Conservation (phyloP, 2,329 filamentous ascomycete genomes). For the Xylaria polymorpha region DNA sequence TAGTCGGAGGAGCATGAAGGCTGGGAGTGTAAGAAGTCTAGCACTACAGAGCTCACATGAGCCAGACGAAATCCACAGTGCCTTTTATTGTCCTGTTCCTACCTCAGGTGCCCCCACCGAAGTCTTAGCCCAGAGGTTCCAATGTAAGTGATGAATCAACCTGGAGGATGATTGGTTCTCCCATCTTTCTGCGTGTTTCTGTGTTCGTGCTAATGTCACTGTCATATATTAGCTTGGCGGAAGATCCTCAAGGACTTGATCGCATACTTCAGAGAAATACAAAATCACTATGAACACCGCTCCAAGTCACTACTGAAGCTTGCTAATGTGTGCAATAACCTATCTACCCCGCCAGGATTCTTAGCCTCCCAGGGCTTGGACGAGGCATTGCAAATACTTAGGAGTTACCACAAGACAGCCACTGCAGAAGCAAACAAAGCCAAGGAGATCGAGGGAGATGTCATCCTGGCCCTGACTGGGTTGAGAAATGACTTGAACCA, state of each 20-base stretch:
- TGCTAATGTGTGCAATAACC: constrained; percentile 85
- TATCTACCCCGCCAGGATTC: constrained; percentile 78
- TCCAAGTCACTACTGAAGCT: constrained; percentile 86
- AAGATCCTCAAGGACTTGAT: constrained; percentile 96
- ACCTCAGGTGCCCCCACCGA: constrained; percentile 90
- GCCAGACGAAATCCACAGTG: constrained; percentile 79
- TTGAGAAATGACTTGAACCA: constrained; percentile 88
- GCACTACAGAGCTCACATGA: constrained; percentile 76
- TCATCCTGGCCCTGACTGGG: constrained; percentile 87
- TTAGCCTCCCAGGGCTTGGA: constrained; percentile 84
- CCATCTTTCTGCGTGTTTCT: neutral
- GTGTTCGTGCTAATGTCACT: constrained; percentile 13
- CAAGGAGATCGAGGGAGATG: constrained; percentile 88
- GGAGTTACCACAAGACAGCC: constrained; percentile 83
- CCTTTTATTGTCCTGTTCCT: constrained; percentile 89
- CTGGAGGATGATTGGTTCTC: neutral
- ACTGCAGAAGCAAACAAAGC: constrained; percentile 88
- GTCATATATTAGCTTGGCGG: constrained; percentile 76
- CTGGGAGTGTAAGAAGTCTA: constrained; percentile 87
- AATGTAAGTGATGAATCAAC: constrained; percentile 67
- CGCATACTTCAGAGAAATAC: constrained; percentile 91
- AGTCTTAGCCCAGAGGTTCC: constrained; percentile 85
- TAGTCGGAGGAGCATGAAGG: constrained; percentile 83
- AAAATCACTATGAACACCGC: constrained; percentile 86
- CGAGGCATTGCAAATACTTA: constrained; percentile 84